Conservation (phyloP, 129 eudicot genomes). For the Lonicera japonica region DNA sequence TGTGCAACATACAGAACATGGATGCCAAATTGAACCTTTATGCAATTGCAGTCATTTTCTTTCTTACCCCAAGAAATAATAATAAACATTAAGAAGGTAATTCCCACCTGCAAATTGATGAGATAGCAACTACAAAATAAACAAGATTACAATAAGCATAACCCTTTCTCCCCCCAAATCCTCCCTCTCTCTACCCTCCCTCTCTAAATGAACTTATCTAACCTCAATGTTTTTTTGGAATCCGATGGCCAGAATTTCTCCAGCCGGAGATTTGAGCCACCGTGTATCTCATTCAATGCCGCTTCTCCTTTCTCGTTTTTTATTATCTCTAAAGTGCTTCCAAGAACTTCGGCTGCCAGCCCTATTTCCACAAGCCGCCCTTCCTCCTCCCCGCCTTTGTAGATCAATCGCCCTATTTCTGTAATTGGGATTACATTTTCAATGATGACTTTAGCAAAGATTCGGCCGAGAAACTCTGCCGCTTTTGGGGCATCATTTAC, state of each 20-base stretch:
- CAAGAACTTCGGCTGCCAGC: constrained; percentile 79
- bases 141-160: no score
- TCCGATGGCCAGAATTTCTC: constrained; percentile 59
- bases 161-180: neutral
- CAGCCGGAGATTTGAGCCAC: constrained; percentile 36
- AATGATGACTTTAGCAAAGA: constrained; percentile 47
- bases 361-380: constrained; percentile 71
- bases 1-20: no score
- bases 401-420: constrained; percentile 53
- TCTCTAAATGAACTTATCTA: constrained; percentile 84
- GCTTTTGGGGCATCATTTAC: constrained; percentile 95
- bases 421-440: constrained; percentile 54
- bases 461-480: constrained; percentile 73
- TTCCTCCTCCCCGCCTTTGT: constrained; percentile 85
- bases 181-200: constrained; percentile 5
- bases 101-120: no score
- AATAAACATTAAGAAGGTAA: neutral
- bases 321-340: constrained; percentile 58
- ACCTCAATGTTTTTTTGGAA: constrained; percentile 42
- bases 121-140: neutral
- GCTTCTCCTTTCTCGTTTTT: constrained; percentile 63
- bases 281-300: constrained; percentile 42
- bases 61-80: neutral
- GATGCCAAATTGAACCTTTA: neutral
- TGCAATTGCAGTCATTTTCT: neutral